Conservation (phyloP, 352 stramenopile species). For the Phytopythium kandeliae region DNA sequence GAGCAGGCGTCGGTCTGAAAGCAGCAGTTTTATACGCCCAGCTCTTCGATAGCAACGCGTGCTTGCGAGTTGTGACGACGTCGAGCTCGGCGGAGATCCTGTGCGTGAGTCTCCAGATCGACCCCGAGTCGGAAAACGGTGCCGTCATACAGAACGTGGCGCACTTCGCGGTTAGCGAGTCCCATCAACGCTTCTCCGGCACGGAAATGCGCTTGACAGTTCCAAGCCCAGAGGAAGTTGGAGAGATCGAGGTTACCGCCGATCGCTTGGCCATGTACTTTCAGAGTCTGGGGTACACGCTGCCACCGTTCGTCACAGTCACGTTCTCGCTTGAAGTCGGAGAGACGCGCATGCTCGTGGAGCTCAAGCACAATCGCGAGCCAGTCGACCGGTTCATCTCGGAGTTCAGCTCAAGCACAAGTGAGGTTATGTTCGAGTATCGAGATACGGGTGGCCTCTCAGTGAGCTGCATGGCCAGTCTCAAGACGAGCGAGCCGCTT, state of each 20-base stretch:
- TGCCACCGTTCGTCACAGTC: slow-evolving; percentile 42
- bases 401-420: slow-evolving; percentile 27
- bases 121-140: slow-evolving; percentile 47
- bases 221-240: slow-evolving; percentile 23
- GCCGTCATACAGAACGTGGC: slow-evolving; percentile 53
- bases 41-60: slow-evolving; percentile 23
- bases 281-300: slow-evolving; percentile 55
- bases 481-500: slow-evolving; percentile 19
- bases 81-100: slow-evolving; percentile 54
- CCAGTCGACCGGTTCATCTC: slow-evolving; percentile 54
- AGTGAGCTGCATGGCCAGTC: slow-evolving; percentile 42
- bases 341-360: slow-evolving; percentile 25
- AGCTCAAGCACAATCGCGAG: slow-evolving; percentile 29
- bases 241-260: slow-evolving; percentile 39
- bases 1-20: slow-evolving; percentile 65
- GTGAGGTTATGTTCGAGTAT: slow-evolving; percentile 43
- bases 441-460: slow-evolving; percentile 21
- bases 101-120: slow-evolving; percentile 63
- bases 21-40: slow-evolving; percentile 74
- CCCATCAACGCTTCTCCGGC: slow-evolving; percentile 62
- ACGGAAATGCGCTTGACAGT: slow-evolving; percentile 73
- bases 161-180: slow-evolving; percentile 55
- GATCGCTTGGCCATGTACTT: slow-evolving; percentile 63
- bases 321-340: slow-evolving; percentile 53
- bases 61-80: slow-evolving; percentile 62